phyloP scores from a whole-genome alignment of 176 grass and related monocot genomes.

The Eleusine indica region DNA sequence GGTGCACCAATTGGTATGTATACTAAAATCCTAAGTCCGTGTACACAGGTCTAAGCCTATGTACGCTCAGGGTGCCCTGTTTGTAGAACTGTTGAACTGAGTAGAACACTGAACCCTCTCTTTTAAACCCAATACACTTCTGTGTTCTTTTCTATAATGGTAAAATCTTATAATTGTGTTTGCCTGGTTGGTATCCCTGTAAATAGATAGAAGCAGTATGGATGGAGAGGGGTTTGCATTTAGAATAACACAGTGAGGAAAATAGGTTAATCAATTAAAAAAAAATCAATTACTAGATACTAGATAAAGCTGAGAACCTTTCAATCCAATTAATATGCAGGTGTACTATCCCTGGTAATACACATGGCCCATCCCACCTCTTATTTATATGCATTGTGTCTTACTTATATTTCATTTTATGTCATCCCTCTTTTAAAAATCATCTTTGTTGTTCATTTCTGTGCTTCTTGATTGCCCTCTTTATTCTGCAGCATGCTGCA shows the following conservation, averaged over 20 bases:
- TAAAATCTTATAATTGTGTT: slow-evolving; percentile 15
- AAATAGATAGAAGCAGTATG: slow-evolving; percentile 30
- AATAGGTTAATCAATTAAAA: neutral
- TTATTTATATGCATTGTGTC: too few relatives aligned
- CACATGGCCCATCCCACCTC: too few relatives aligned
- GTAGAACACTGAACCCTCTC: neutral
- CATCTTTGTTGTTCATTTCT: too few relatives aligned
- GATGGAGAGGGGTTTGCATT: neutral
- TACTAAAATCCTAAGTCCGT: slow-evolving; percentile 24
- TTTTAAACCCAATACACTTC: neutral
- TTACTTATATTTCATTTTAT: too few relatives aligned
- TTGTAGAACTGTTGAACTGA: slow-evolving; percentile 9
- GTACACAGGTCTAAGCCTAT: slow-evolving; percentile 29
- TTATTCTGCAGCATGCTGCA: too few relatives aligned
- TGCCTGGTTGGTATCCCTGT: slow-evolving; percentile 3
- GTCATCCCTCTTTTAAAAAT: too few relatives aligned
- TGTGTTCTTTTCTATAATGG: neutral
- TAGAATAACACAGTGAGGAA: slow-evolving; percentile 1
- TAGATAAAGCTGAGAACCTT: neutral
- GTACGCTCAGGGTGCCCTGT: slow-evolving; percentile 9
- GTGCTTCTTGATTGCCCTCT: too few relatives aligned
- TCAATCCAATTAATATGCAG: neutral
- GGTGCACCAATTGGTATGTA: slow-evolving; percentile 86
- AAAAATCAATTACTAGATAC: neutral
- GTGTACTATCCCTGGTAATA: too few relatives aligned